Percentiles rank a stretch among this genome's conserved stretches.
Conservation (phyloP, 1,139 yeast species). For the Kodamaea derodonti region DNA sequence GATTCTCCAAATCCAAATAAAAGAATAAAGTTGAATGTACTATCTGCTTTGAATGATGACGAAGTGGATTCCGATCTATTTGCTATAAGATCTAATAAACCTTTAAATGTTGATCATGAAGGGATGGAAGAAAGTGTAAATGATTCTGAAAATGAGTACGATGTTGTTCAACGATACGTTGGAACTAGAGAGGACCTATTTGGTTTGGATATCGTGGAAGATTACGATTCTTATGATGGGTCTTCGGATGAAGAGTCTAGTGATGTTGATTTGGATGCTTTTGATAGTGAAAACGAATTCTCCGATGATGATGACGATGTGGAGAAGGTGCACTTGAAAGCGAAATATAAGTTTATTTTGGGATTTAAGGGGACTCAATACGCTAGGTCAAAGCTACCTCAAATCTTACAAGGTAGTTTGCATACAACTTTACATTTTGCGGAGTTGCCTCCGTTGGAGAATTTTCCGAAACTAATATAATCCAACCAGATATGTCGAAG, state of each 20-base stretch:
- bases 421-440: conserved; percentile 10
- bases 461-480: conserved; percentile 15
- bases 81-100: not conserved
- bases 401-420: conserved; percentile 3
- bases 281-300: conserved; percentile 3
- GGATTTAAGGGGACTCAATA: conserved; percentile 8
- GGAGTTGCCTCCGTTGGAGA: conserved; percentile 25
- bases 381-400: conserved; percentile 8
- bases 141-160: conserved; percentile 7
- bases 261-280: conserved; percentile 2
- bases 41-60: conserved; percentile 20
- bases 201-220: conserved; percentile 5
- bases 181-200: not conserved
- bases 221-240: conserved; percentile 7
- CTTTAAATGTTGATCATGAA: conserved; percentile 9
- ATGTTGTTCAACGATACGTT: conserved; percentile 1
- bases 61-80: conserved; percentile 25
- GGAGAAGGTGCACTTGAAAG: conserved; percentile 2
- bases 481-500: too few species aligned
- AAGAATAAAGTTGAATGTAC: conserved; percentile 14
- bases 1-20: conserved; percentile 4
- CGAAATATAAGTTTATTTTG: conserved; percentile 11
- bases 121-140: conserved; percentile 7
- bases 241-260: conserved; percentile 3
- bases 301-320: conserved; percentile 6